Evolutionary conservation across 106 monocot genomes (phyloP).

Genomic region (Gastrodia elata): DNA sequence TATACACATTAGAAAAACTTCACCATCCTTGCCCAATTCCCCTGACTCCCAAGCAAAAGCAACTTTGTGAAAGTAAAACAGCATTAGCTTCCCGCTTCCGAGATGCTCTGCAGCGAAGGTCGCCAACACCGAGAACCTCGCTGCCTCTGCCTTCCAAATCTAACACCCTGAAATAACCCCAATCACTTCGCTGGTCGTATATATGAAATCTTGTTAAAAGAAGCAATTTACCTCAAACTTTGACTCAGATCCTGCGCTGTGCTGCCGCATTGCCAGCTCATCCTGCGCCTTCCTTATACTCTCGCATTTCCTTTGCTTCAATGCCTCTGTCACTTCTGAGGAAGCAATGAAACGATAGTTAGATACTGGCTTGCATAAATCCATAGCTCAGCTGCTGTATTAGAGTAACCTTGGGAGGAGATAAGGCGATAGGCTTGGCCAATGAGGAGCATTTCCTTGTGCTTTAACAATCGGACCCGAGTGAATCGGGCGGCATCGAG

Average conservation of each 20-base stretch:
- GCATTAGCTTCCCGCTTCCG: slow-evolving; percentile 39
- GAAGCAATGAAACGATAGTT: neutral
- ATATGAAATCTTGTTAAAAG: too few species aligned
- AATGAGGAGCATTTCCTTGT: slow-evolving; percentile 34
- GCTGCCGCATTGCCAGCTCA: slow-evolving; percentile 15
- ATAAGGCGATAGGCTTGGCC: slow-evolving; percentile 54
- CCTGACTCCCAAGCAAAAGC: too few species aligned
- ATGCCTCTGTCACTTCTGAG: slow-evolving; percentile 61
- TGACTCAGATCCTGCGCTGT: neutral
- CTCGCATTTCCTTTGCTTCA: slow-evolving; percentile 59
- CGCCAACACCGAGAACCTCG: slow-evolving; percentile 46
- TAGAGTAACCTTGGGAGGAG: slow-evolving; percentile 30
- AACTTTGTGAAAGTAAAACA: too few species aligned
- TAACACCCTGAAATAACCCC: neutral
- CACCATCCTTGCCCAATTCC: too few species aligned
- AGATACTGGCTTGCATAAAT: neutral
- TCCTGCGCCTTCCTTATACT: slow-evolving; percentile 30
- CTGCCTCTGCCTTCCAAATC: slow-evolving; percentile 13
- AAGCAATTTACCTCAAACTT: neutral
- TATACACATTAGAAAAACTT: too few species aligned
- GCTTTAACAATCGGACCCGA: slow-evolving; percentile 39
- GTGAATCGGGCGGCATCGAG: slow-evolving; percentile 19
- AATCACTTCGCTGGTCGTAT: neutral
- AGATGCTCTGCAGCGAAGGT: slow-evolving; percentile 82
- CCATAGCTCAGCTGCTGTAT: neutral